phyloP scores from a whole-genome alignment of 2,329 filamentous ascomycete species.

The Xylariales sp. region DNA sequence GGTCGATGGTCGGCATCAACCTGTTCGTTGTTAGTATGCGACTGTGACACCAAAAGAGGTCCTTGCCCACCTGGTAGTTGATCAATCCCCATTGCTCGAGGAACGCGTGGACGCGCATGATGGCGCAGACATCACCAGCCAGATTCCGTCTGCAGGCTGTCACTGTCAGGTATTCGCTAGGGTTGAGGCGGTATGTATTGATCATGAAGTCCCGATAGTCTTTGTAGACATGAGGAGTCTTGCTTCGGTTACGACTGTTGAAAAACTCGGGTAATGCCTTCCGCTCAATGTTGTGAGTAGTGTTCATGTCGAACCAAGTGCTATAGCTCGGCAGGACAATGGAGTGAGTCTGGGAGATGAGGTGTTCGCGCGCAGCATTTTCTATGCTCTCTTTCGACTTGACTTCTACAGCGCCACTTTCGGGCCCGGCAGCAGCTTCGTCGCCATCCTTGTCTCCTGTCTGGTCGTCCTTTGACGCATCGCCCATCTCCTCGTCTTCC shows the following conservation, averaged over 20 bases:
- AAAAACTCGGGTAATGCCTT: constrained; percentile 98
- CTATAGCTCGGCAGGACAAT: constrained; percentile 97
- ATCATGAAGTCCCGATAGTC: constrained; percentile 99
- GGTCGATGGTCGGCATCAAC: constrained; percentile 94
- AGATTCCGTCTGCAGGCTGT: constrained; percentile 93
- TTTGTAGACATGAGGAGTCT: constrained; percentile 95
- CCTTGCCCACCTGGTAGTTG: constrained; percentile 87
- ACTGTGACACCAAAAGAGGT: no score
- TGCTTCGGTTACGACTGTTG: constrained; percentile 96
- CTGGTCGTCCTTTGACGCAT: constrained; percentile 48
- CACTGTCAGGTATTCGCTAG: constrained; percentile 92
- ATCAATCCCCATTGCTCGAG: constrained; percentile 98
- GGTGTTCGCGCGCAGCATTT: constrained; percentile 81
- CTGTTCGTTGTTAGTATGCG: constrained; percentile 44
- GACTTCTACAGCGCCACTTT: constrained; percentile 48
- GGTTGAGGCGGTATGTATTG: constrained; percentile 96
- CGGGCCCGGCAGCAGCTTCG: constrained; percentile 37
- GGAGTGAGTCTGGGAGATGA: constrained; percentile 88
- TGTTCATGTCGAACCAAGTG: constrained; percentile 98
- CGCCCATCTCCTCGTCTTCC: constrained; percentile 80
- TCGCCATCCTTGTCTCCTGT: constrained; percentile 38
- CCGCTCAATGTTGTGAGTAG: constrained; percentile 83
- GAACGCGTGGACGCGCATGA: constrained; percentile 98
- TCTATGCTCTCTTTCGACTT: constrained; percentile 80
- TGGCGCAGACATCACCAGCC: constrained; percentile 95